phyloP scores from a whole-genome alignment of 2,329 filamentous ascomycete genomes.

The Lachnellula occidentalis region DNA sequence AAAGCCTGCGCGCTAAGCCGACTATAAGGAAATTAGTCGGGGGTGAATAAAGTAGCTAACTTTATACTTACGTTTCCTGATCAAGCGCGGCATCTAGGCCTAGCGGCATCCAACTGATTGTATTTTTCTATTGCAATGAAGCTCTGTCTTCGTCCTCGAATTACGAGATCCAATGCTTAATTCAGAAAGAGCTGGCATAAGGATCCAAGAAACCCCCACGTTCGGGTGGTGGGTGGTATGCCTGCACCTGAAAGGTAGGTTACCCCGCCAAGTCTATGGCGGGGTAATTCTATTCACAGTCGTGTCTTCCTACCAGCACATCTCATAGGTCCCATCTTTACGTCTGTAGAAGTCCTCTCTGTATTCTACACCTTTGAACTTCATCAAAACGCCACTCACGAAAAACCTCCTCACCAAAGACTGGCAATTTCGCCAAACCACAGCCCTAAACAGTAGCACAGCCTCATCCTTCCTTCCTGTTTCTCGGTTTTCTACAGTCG shows the following conservation, averaged over 20 bases:
- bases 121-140: too few species aligned
- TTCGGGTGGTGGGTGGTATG: not conserved
- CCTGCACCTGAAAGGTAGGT: not conserved
- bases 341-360: not conserved
- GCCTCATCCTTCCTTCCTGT: slow-evolving; percentile 19
- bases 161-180: too few species aligned
- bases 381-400: slow-evolving; percentile 6
- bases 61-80: too few species aligned
- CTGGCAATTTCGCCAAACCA: slow-evolving; percentile 55
- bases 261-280: not conserved
- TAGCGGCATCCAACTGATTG: too few species aligned
- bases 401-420: slow-evolving; percentile 43
- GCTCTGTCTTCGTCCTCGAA: too few species aligned
- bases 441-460: slow-evolving; percentile 15
- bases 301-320: too few species aligned
- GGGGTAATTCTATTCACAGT: not conserved
- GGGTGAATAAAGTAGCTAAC: too few species aligned
- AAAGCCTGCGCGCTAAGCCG: too few species aligned
- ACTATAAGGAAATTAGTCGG: too few species aligned
- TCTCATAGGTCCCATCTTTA: not conserved
- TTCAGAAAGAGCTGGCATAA: not conserved
- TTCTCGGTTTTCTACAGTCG: slow-evolving; percentile 52
- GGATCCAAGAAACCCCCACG: not conserved
- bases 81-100: too few species aligned
- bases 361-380: not conserved